Evolutionary conservation across 345 rosid genomes (phyloP).

Genomic region (Syzygium aromaticum): DNA sequence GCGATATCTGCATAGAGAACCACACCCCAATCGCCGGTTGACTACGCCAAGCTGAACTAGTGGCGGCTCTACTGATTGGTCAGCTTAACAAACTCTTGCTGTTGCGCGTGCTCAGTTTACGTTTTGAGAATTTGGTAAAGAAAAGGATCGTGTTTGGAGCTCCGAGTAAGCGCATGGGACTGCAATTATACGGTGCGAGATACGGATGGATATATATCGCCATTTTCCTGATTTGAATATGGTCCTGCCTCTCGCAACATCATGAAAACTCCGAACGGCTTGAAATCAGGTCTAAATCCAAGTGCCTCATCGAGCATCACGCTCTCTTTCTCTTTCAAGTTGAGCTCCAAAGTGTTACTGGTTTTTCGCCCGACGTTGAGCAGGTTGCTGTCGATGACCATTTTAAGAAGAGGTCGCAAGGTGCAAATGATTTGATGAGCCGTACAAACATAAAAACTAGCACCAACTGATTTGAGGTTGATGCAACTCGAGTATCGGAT

Average conservation of each 20-base stretch:
- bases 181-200: neutral
- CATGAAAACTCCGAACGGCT: neutral
- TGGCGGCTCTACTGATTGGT: neutral
- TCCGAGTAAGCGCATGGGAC: neutral
- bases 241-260: neutral
- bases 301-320: neutral
- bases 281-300: neutral
- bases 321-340: neutral
- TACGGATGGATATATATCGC: neutral
- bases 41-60: neutral
- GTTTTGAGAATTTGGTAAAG: neutral
- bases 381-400: neutral
- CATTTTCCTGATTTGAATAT: neutral
- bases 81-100: neutral
- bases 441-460: neutral
- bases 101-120: neutral
- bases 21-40: neutral
- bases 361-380: neutral
- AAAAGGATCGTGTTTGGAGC: neutral
- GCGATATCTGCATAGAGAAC: neutral
- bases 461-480: neutral
- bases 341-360: neutral
- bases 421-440: neutral
- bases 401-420: neutral
- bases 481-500: too few relatives aligned